phyloP scores from a whole-genome alignment of 352 stramenopile species.

The Aphanomyces euteiches region DNA sequence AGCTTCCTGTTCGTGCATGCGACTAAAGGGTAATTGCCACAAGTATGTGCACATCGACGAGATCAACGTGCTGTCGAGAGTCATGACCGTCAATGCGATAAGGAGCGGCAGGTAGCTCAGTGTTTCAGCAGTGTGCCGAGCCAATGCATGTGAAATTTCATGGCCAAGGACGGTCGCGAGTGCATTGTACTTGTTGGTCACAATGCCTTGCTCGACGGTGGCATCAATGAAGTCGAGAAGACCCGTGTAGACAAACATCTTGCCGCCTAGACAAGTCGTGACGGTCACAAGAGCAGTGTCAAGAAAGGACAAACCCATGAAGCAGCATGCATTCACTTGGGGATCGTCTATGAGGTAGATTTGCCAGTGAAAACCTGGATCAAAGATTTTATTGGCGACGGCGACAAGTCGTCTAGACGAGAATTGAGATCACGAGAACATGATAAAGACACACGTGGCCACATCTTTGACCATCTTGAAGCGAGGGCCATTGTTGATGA shows the following conservation, averaged over 20 bases:
- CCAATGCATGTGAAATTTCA: constrained; percentile 62
- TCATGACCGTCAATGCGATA: constrained; percentile 44
- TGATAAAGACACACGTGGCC: constrained; percentile 41
- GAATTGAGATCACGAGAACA: neutral
- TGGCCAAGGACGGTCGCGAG: constrained; percentile 62
- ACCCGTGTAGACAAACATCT: constrained; percentile 65
- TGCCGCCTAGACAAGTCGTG: constrained; percentile 35
- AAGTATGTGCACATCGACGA: constrained; percentile 61
- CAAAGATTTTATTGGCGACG: constrained; percentile 63
- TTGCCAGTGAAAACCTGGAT: constrained; percentile 58
- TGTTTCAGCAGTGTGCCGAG: constrained; percentile 56
- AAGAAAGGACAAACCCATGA: constrained; percentile 29
- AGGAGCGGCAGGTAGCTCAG: constrained; percentile 58
- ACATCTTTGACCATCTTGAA: constrained; percentile 59
- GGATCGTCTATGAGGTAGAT: constrained; percentile 57
- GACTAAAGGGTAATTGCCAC: constrained; percentile 64
- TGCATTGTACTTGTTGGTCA: constrained; percentile 55
- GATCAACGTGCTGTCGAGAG: constrained; percentile 57
- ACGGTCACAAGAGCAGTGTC: too few species aligned
- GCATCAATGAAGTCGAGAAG: constrained; percentile 66
- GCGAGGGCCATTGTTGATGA: constrained; percentile 47
- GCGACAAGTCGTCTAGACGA: constrained; percentile 47
- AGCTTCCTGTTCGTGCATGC: constrained; percentile 56
- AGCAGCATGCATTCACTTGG: constrained; percentile 55
- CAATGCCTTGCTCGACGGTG: constrained; percentile 53